Evolutionary conservation across 2,329 filamentous ascomycete genomes (phyloP).

Genomic region (Tolypocladium tundrense): DNA sequence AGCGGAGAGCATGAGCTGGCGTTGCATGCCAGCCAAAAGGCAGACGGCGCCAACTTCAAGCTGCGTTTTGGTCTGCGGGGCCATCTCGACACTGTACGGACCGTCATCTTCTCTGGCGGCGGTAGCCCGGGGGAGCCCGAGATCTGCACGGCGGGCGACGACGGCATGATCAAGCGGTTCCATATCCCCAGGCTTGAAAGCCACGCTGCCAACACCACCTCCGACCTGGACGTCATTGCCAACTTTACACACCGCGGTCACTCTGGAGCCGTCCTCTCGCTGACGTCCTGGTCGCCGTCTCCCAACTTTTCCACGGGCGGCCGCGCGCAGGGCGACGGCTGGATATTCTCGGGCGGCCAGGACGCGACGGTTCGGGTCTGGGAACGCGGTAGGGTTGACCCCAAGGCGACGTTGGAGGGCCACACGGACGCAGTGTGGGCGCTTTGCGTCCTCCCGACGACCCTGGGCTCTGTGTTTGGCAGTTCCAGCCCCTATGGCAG

Average conservation of each 20-base stretch:
- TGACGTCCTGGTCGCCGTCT: conserved; percentile 79
- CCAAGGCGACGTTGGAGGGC: conserved; percentile 86
- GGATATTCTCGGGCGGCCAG: conserved; percentile 97
- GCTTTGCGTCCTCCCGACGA: conserved; percentile 81
- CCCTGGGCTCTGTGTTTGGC: conserved; percentile 71
- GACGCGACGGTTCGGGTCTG: conserved; percentile 89
- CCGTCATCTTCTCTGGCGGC: conserved; percentile 92
- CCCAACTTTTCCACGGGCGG: conserved; percentile 85
- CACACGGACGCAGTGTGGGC: conserved; percentile 96
- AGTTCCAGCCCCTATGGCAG: conserved; percentile 64
- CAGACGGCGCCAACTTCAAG: conserved; percentile 74
- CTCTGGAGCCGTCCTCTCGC: conserved; percentile 74
- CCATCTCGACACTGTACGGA: conserved; percentile 86
- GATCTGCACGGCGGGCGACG: conserved; percentile 91
- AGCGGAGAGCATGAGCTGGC: conserved; percentile 58
- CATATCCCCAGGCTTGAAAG: conserved; percentile 76
- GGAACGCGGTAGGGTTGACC: conserved; percentile 89
- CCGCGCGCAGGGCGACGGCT: conserved; percentile 81
- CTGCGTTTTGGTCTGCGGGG: conserved; percentile 85
- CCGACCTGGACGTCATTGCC: conserved; percentile 81
- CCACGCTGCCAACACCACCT: conserved; percentile 44
- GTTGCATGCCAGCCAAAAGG: conserved; percentile 41
- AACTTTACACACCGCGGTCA: conserved; percentile 96
- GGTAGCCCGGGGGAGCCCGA: conserved; percentile 93
- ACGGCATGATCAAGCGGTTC: conserved; percentile 94